Percentiles rank a stretch among this genome's conserved stretches.
phyloP scores from a whole-genome alignment of 1,284 basidiomycete species.

The Vanrija pseudolonga region DNA sequence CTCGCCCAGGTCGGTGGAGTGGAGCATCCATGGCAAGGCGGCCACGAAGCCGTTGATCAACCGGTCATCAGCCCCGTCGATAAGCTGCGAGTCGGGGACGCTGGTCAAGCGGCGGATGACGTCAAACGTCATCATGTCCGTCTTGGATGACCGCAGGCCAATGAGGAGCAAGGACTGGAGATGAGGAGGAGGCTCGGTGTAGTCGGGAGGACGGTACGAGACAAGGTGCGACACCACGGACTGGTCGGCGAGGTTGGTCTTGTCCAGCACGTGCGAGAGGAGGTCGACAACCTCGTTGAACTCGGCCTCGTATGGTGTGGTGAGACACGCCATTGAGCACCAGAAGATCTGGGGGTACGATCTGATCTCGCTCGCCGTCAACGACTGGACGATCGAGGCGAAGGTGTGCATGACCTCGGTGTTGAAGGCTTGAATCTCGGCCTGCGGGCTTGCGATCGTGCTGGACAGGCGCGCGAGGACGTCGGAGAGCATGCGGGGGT shows the following conservation, averaged over 20 bases:
- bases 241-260: slow-evolving; percentile 68
- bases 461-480: slow-evolving; percentile 79
- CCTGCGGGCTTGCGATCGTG: slow-evolving; percentile 67
- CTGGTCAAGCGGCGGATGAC: slow-evolving; percentile 65
- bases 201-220: slow-evolving; percentile 66
- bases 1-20: slow-evolving; percentile 66
- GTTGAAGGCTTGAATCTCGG: slow-evolving; percentile 76
- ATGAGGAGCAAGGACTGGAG: slow-evolving; percentile 73
- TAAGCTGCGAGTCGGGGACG: slow-evolving; percentile 62
- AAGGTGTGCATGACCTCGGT: slow-evolving; percentile 79
- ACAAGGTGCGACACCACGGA: slow-evolving; percentile 62
- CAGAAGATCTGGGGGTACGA: slow-evolving; percentile 79
- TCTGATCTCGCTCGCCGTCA: slow-evolving; percentile 59
- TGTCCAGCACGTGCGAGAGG: slow-evolving; percentile 65
- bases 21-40: slow-evolving; percentile 83
- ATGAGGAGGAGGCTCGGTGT: slow-evolving; percentile 62
- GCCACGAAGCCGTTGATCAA: slow-evolving; percentile 79
- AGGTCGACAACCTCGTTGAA: slow-evolving; percentile 68
- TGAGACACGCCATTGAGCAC: slow-evolving; percentile 76
- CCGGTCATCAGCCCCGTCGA: slow-evolving; percentile 69
- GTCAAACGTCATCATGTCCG: slow-evolving; percentile 64
- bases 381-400: slow-evolving; percentile 60
- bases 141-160: slow-evolving; percentile 75
- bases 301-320: slow-evolving; percentile 77
- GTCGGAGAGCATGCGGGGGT: slow-evolving; percentile 69